Percentiles rank a stretch among this genome's conserved stretches.
Conservation (phyloP, 106 monocot genomes). For the Dendrobium officinale region DNA sequence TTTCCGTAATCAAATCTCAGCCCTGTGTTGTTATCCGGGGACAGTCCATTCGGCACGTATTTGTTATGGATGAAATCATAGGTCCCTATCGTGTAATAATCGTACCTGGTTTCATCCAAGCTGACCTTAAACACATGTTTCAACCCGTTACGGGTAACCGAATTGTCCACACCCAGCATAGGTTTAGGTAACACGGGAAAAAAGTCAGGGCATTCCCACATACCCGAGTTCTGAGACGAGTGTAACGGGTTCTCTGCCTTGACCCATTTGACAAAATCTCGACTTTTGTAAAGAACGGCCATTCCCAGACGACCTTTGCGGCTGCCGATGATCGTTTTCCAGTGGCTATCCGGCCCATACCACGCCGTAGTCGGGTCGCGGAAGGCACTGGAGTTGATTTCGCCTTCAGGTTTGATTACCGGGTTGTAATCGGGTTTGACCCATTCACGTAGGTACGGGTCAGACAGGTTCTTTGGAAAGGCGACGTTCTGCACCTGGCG, state of each 20-base stretch:
- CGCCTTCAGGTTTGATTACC: constrained; percentile 28
- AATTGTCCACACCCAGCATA: constrained; percentile 24
- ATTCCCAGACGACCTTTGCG: constrained; percentile 13
- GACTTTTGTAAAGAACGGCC: constrained; percentile 49
- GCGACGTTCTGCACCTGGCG: constrained; percentile 80
- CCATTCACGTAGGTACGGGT: constrained; percentile 74
- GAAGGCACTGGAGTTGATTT: constrained; percentile 27
- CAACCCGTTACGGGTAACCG: background rate
- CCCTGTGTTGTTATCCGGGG: constrained; percentile 36
- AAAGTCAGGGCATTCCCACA: constrained; percentile 93
- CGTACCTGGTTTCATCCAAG: constrained; percentile 49
- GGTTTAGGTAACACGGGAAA: constrained; percentile 40
- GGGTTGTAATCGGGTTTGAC: constrained; percentile 81
- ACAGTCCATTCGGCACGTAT: constrained; percentile 43
- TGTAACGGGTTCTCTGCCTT: constrained; percentile 45
- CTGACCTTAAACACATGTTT: constrained; percentile 78
- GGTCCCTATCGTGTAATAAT: constrained; percentile 72
- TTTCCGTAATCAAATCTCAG: constrained; percentile 77
- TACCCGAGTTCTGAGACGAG: constrained; percentile 36
- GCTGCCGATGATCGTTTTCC: constrained; percentile 47
- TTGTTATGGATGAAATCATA: constrained; percentile 26
- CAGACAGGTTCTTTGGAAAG: constrained; percentile 64
- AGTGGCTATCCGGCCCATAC: constrained; percentile 29
- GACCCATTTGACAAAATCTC: constrained; percentile 54
- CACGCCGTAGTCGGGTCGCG: constrained; percentile 88